Percentiles rank a stretch among this genome's conserved stretches.
Conservation (phyloP, 495 filamentous ascomycete species). For the Astrocystis sublimbata region DNA sequence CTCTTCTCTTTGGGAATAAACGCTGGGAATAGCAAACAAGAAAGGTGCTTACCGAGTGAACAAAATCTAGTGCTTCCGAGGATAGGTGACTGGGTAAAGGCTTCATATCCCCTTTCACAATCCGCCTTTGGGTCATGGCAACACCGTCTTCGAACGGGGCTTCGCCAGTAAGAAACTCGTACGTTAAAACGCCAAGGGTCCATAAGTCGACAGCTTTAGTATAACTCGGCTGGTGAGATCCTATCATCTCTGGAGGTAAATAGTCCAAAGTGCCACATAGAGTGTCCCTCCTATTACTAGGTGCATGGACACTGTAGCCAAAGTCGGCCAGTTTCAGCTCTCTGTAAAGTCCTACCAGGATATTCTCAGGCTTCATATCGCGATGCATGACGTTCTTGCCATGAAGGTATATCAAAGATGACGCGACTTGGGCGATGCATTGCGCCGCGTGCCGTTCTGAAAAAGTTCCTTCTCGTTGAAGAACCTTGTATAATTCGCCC, state of each 20-base stretch:
- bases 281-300: conserved; percentile 87
- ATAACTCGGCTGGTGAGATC: conserved; percentile 57
- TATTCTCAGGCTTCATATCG: conserved; percentile 99
- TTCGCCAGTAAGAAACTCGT: conserved; percentile 77
- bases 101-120: conserved; percentile 34
- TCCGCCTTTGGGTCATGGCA: conserved; percentile 21
- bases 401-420: conserved; percentile 86
- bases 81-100: conserved; percentile 43
- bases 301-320: conserved; percentile 97
- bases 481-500: conserved; percentile 94
- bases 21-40: background rate
- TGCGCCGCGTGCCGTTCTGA: conserved; percentile 93
- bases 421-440: conserved; percentile 96
- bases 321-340: conserved; percentile 99
- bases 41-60: conserved; percentile 31
- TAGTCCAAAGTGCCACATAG: conserved; percentile 98
- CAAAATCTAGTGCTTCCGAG: conserved; percentile 51
- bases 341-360: conserved; percentile 94
- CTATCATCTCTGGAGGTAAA: conserved; percentile 95
- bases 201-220: conserved; percentile 78
- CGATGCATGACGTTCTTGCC: conserved; percentile 98
- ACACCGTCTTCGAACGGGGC: conserved; percentile 78
- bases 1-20: background rate
- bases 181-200: conserved; percentile 75
- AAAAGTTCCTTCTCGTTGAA: conserved; percentile 82